Evolutionary conservation across 108 stramenopile genomes (phyloP), one percentile per base, ranked within the genome.

Genomic region (Discostella pseudostelligera): DNA sequence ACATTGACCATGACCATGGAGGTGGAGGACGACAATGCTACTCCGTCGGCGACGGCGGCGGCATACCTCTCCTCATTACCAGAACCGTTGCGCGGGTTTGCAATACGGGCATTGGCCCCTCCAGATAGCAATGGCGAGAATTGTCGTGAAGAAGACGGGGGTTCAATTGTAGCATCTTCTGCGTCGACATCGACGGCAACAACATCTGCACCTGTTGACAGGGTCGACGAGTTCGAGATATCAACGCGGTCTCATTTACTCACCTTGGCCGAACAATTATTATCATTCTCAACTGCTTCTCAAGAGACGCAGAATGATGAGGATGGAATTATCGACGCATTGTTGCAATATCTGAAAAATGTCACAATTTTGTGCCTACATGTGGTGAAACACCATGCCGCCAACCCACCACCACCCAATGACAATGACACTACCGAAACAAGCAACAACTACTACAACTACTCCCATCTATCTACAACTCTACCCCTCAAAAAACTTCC

Each of bases 401-500:
- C 13, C 47, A 20, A 43, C 59, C 19, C 21, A 40, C n/a, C 16
- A 28, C 17, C 35, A 37, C 9, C 26, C 17, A 7, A 1, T 14
- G 39, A 1, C 24, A 22, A 16, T 14, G 36, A 36, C 40, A 32
- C 32, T 32, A 28, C 8, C 28, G 3, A 58, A 11, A 6, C 35
- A 0, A 17, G 20, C n/a, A 20, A 12, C 2, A 1, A 17, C 21
- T 29, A 12, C 12, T 25, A 42, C 14, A 25, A 14, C 13, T 45
- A 61, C 24, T 19, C 39, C 39, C 39, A 42, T 36, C 4, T 40
- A 6, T 3, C 13, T 10, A 42, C 44, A 21, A 44, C 56, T 4
- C 47, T 16, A 10, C 17, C 49, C 21, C 26, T 67, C 32, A 59
- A 59, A 22, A 84, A 81, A 67, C 53, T 87, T 7, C 89, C 89